Evolutionary conservation across 2,329 filamentous ascomycete species (phyloP).

Genomic region (Pseudonectria foliicola): DNA sequence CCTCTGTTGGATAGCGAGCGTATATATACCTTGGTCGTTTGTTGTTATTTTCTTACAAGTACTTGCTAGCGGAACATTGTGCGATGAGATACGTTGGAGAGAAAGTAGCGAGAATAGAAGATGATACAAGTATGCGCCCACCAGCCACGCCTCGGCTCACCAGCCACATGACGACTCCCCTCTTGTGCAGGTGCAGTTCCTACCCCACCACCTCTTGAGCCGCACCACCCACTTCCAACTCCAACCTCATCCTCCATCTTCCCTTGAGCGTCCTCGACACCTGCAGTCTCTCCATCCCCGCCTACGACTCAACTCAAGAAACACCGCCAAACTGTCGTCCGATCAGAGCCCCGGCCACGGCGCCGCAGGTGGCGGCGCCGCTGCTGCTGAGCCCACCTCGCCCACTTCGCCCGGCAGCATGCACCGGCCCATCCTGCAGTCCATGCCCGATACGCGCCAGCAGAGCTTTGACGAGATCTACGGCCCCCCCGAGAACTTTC

Average conservation of each 20-base stretch:
- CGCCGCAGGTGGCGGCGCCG: constrained; percentile 23
- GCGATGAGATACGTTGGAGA: too few relatives aligned
- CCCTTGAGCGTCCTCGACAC: background rate
- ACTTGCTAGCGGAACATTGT: too few relatives aligned
- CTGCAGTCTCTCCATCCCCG: background rate
- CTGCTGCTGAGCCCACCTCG: constrained; percentile 18
- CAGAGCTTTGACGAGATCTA: constrained; percentile 99
- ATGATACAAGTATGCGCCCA: too few relatives aligned
- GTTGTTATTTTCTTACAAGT: too few relatives aligned
- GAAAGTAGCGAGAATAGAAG: too few relatives aligned
- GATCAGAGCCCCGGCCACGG: constrained; percentile 29
- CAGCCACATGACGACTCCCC: background rate
- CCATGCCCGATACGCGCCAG: constrained; percentile 67
- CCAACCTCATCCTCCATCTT: background rate
- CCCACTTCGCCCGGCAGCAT: constrained; percentile 29
- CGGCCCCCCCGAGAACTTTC: constrained; percentile 94
- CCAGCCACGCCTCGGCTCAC: background rate
- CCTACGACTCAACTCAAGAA: background rate
- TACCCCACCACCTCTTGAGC: background rate
- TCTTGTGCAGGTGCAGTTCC: background rate
- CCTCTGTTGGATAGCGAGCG: too few relatives aligned
- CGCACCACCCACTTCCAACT: background rate
- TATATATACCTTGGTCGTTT: too few relatives aligned
- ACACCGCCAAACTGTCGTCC: constrained; percentile 38
- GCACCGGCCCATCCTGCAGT: constrained; percentile 53